Percentiles rank a stretch among this genome's conserved stretches.
phyloP scores from a whole-genome alignment of 768 basidiomycete species.

The Stropharia rugosoannulata region DNA sequence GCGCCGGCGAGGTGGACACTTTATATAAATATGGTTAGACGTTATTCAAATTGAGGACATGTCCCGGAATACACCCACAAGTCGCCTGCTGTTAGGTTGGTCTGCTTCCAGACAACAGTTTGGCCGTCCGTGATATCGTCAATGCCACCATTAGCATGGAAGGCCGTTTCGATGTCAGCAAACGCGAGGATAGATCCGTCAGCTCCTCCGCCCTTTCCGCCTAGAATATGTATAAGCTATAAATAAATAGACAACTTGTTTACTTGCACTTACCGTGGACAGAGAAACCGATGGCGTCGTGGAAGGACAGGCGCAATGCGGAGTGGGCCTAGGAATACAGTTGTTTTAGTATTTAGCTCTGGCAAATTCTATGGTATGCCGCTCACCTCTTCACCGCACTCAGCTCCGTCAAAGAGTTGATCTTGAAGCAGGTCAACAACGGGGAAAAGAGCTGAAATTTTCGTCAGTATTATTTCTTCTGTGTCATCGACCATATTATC shows the following conservation, averaged over 20 bases:
- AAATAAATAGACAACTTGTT: not conserved
- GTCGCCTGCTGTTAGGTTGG: constrained; percentile 14
- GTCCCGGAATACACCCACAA: constrained; percentile 13
- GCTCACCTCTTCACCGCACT: constrained; percentile 30
- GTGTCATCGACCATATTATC: not conserved
- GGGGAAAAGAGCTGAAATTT: constrained; percentile 9
- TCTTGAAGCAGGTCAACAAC: constrained; percentile 25
- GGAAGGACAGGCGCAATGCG: constrained; percentile 17
- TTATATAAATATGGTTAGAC: not conserved
- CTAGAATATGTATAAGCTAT: not conserved
- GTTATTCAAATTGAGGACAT: not conserved
- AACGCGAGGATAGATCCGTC: constrained; percentile 27
- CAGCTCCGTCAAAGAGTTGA: constrained; percentile 28
- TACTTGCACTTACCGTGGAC: constrained; percentile 12
- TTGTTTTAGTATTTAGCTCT: not conserved
- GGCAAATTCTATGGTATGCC: constrained; percentile 2
- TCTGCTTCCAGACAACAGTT: constrained; percentile 13
- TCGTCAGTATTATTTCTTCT: not conserved
- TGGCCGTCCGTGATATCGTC: constrained; percentile 16
- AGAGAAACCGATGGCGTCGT: constrained; percentile 16
- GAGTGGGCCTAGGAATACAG: constrained; percentile 6
- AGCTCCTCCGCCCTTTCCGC: constrained; percentile 26
- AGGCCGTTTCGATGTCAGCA: constrained; percentile 19
- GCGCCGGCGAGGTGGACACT: constrained; percentile 22
- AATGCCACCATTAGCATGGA: constrained; percentile 15